Conservation (phyloP, 2,329 filamentous ascomycete genomes). For the Monosporascus sp. region DNA sequence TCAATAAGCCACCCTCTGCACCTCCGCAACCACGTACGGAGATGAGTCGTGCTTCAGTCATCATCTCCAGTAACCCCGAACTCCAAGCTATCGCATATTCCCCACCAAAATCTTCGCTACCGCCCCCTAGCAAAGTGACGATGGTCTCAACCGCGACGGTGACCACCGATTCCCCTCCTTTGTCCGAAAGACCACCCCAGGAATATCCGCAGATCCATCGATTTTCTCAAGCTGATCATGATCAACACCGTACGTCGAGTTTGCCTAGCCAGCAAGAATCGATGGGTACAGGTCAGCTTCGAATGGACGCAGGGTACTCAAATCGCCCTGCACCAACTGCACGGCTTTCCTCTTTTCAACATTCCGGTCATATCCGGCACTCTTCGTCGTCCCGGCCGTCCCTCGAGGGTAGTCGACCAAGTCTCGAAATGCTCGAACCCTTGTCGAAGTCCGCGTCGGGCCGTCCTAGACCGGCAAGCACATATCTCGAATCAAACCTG, state of each 20-base stretch:
- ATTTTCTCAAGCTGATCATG: conserved; percentile 36
- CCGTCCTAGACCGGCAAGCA: conserved; percentile 71
- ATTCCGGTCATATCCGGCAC: conserved; percentile 31
- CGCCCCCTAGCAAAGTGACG: conserved; percentile 25
- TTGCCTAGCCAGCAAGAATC: conserved; percentile 30
- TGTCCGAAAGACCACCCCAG: conserved; percentile 43
- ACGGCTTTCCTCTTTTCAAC: conserved; percentile 29
- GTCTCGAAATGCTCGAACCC: conserved; percentile 32
- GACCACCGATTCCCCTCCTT: conserved; percentile 63
- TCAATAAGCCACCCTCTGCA: conserved; percentile 33
- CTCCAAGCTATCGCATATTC: conserved; percentile 52
- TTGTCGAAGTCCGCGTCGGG: conserved; percentile 22
- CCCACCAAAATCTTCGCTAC: conserved; percentile 27
- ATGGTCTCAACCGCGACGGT: conserved; percentile 69
- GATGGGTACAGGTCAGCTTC: conserved; percentile 15
- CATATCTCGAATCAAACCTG: conserved; percentile 75
- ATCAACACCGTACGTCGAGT: conserved; percentile 35
- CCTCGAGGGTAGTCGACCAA: conserved; percentile 65
- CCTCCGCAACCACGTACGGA: conserved; percentile 36
- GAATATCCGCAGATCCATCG: conserved; percentile 35
- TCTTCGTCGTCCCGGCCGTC: conserved; percentile 59
- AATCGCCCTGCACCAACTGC: conserved; percentile 21
- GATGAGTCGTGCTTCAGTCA: conserved; percentile 58
- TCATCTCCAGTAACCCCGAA: conserved; percentile 59
- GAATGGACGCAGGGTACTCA: conserved; percentile 18